A percentile compares a stretch with the other conserved stretches of the same genome.
Conservation (phyloP, 2,329 filamentous ascomycete genomes). For the Colletotrichum sp. region DNA sequence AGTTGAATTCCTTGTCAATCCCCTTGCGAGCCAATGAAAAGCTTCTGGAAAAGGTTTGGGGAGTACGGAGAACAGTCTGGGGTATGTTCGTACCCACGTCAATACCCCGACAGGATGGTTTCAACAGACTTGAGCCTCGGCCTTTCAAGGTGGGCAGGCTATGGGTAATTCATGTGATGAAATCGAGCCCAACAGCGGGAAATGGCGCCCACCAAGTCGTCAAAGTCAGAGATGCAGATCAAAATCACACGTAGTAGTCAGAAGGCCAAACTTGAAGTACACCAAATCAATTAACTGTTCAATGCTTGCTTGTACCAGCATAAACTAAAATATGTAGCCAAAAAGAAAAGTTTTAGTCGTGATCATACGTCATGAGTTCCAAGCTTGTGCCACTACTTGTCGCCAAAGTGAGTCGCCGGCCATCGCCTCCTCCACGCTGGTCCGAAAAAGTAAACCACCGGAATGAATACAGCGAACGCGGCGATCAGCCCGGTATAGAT, state of each 20-base stretch:
- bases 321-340: background rate
- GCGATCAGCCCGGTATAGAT: slow-evolving; percentile 35
- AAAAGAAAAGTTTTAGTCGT: background rate
- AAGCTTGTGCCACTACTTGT: background rate
- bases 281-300: background rate
- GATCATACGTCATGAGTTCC: background rate
- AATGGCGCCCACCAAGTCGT: rapidly evolving
- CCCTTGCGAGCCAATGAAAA: background rate
- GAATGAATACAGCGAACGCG: slow-evolving; percentile 32
- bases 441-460: slow-evolving; percentile 26
- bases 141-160: background rate
- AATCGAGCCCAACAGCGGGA: background rate
- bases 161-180: background rate
- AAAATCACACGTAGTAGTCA: background rate
- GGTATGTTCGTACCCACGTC: background rate
- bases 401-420: slow-evolving; percentile 3
- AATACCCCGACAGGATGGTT: background rate
- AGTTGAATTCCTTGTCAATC: background rate
- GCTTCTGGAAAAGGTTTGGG: background rate
- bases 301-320: background rate
- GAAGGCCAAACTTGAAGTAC: no score
- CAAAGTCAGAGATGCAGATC: rapidly evolving
- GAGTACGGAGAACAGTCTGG: background rate
- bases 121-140: background rate
- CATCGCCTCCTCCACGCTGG: slow-evolving; percentile 11